phyloP scores from a whole-genome alignment of 1,139 yeast genomes.

The Candida pseudoviswanathii region DNA sequence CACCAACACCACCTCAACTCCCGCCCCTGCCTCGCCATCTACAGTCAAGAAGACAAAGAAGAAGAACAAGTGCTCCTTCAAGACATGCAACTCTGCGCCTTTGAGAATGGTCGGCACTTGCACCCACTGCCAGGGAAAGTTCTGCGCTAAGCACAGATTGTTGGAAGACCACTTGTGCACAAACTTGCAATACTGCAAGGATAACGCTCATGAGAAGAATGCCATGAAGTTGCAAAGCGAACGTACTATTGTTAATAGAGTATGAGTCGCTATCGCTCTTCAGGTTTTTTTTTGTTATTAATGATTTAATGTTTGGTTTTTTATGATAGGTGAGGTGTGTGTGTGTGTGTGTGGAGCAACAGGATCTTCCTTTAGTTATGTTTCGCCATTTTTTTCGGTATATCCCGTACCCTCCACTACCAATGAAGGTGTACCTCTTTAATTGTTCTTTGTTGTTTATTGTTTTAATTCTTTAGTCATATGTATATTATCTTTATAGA shows the following conservation, averaged over 20 bases:
- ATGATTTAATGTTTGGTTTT: constrained; percentile 2
- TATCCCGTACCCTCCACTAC: not conserved
- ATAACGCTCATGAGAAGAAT: constrained; percentile 61
- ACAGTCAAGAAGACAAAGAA: constrained; percentile 45
- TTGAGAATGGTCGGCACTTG: constrained; percentile 89
- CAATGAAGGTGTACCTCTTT: not conserved
- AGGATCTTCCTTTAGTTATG: not conserved
- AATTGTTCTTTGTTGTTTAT: not conserved
- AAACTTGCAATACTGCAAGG: constrained; percentile 80
- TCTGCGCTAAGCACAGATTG: constrained; percentile 84
- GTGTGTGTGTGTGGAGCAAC: not conserved
- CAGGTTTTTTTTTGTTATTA: not conserved
- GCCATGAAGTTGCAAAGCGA: constrained; percentile 45
- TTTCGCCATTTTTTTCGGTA: not conserved
- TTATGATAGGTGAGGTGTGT: not conserved
- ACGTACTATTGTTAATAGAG: constrained; percentile 38
- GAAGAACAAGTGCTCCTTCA: constrained; percentile 66
- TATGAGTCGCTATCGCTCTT: constrained; percentile 19
- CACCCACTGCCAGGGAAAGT: constrained; percentile 81
- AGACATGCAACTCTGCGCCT: constrained; percentile 64
- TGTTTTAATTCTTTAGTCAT: constrained; percentile 2
- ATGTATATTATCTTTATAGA: constrained; percentile 3
- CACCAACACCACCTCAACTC: constrained; percentile 14
- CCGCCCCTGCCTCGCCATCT: constrained; percentile 12
- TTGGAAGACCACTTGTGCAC: constrained; percentile 83